phyloP scores from a whole-genome alignment of 345 rosid species.

The Brassica carinata region DNA sequence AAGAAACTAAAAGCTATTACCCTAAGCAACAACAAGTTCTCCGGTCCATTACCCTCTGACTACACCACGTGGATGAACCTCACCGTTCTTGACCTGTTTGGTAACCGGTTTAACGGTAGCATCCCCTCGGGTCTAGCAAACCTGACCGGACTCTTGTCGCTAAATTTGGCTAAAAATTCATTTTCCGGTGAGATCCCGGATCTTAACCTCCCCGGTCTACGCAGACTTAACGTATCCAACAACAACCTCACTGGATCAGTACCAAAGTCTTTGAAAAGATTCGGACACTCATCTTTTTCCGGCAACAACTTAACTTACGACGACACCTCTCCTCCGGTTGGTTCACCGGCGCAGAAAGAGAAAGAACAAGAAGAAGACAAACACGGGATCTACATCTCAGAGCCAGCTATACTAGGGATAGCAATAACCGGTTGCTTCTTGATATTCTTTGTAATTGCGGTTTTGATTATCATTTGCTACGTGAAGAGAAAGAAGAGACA shows the following conservation, averaged over 20 bases:
- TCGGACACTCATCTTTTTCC: slow-evolving; percentile 58
- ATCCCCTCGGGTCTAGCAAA: slow-evolving; percentile 61
- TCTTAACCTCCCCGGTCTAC: slow-evolving; percentile 51
- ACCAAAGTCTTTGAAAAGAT: slow-evolving; percentile 65
- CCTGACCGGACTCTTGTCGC: slow-evolving; percentile 53
- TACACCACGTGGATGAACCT: slow-evolving; percentile 75
- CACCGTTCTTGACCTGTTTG: slow-evolving; percentile 54
- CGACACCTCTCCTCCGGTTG: slow-evolving; percentile 51
- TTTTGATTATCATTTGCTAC: slow-evolving; percentile 50
- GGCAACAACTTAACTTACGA: slow-evolving; percentile 63
- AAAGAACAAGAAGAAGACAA: slow-evolving; percentile 26
- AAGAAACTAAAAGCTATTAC: slow-evolving; percentile 58
- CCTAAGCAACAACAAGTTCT: slow-evolving; percentile 65
- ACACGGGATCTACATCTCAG: slow-evolving; percentile 39
- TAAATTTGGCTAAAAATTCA: slow-evolving; percentile 68
- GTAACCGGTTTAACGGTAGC: slow-evolving; percentile 69
- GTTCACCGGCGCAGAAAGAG: slow-evolving; percentile 30
- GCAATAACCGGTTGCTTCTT: slow-evolving; percentile 51
- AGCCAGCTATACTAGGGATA: slow-evolving; percentile 61
- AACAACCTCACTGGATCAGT: slow-evolving; percentile 69
- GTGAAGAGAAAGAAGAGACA: slow-evolving; percentile 36
- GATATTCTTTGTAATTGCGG: slow-evolving; percentile 44
- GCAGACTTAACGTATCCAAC: slow-evolving; percentile 59
- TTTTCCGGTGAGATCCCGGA: slow-evolving; percentile 78
- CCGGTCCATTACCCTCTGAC: slow-evolving; percentile 67